These are phyloP conservation scores for Quercus dentata DNA, from an alignment of 306 rosid species.

Conservation along the genomic window DNA sequence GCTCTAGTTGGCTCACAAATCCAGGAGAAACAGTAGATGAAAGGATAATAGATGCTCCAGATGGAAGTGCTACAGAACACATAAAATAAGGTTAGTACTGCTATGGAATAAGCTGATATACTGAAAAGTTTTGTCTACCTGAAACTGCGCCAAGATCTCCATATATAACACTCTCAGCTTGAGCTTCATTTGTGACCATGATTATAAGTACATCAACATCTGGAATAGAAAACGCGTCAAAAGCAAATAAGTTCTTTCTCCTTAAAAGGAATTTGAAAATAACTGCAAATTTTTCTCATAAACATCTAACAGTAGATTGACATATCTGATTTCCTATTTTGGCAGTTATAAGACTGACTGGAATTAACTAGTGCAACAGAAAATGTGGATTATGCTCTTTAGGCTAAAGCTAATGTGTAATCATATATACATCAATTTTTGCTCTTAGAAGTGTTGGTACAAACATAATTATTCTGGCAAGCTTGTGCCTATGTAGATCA, in stretches of 20 bases:
- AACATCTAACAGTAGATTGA: constrained; percentile 11
- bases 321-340: background rate
- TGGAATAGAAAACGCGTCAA: constrained; percentile 30
- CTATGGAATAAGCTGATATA: constrained; percentile 2
- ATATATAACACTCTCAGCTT: constrained; percentile 76
- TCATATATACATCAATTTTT: background rate
- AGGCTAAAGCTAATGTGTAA: background rate
- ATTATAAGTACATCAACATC: constrained; percentile 83
- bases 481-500: too few relatives aligned
- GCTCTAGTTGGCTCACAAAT: constrained; percentile 78
- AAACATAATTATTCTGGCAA: background rate
- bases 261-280: background rate
- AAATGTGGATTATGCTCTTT: background rate
- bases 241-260: constrained; percentile 5
- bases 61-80: constrained; percentile 59
- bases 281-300: constrained; percentile 14
- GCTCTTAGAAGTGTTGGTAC: background rate
- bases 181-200: constrained; percentile 90
- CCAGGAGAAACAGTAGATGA: constrained; percentile 98
- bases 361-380: background rate
- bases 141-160: constrained; percentile 88
- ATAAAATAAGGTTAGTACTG: constrained; percentile 31
- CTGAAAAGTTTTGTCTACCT: constrained; percentile 48
- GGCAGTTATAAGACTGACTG: background rate
- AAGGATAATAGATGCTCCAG: constrained; percentile 76